Evolutionary conservation across 768 basidiomycete species (phyloP), one percentile per base, ranked within the genome.

Genomic region (Chlorophyllum brunneum): DNA sequence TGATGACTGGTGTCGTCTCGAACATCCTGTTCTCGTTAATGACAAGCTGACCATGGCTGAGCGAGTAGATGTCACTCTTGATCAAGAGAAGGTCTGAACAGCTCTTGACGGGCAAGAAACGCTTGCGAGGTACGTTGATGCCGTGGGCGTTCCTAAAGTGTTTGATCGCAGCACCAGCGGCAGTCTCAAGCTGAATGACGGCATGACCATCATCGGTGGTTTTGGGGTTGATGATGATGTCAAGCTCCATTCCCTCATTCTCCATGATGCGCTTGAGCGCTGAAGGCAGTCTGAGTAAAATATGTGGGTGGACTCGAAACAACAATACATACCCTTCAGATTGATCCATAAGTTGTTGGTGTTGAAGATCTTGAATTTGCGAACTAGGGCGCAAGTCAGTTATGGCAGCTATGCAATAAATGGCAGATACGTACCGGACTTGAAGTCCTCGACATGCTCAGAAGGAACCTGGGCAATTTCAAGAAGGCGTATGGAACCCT

Each of bases 341-440:
- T 88, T 83, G 69, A 88, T 80, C 86, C 85, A 88, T 61, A 88
- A 62, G 64, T 87, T 89, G 73, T 90, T 90, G 33, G 88, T 87
- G 77, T 90, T 89, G 77, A 93, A 88, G 66, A 91, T 92, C 77
- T 92, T 91, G 83, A 97, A 95, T 70, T 94, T 93, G 56, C 88
- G 81, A 44, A 87, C 83, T 80, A 63, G 51, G 29, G 48, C 18
- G 40, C 4, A 16, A 54, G 46, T 57, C 55, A 55, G 51, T 39
- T 46, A n/a, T 42, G 16, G 18, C 23, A 6, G 29, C n/a, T 2
- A 7, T 37, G 33, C 46, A 50, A 16, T 16, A 37, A 24, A 51
- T 37, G 16, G 30, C 7, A 13, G 20, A 10, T 13, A 60, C 67
- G 48, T 58, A 84, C 83, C 75, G 15, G 86, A 85, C 70, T 94